Conservation (phyloP, 805 yeast species). For the Lipomyces chichibuensis region DNA sequence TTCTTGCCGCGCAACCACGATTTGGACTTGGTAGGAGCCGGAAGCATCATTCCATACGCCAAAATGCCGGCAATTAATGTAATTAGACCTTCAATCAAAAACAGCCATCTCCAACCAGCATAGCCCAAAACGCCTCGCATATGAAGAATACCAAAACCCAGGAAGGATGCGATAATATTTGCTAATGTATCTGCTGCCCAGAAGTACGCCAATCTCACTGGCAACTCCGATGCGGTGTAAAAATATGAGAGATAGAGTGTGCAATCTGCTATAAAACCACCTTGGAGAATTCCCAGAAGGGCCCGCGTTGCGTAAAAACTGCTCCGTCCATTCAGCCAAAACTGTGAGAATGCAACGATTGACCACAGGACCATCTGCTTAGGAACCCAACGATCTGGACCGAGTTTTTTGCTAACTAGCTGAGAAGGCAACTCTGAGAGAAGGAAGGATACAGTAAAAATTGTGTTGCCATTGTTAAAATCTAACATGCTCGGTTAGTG, state of each 20-base stretch:
- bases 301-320: constrained; percentile 56
- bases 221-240: constrained; percentile 57
- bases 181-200: constrained; percentile 57
- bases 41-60: constrained; percentile 56
- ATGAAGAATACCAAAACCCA: constrained; percentile 56
- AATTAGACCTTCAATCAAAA: constrained; percentile 60
- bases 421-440: constrained; percentile 67
- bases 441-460: constrained; percentile 56
- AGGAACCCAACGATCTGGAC: constrained; percentile 65
- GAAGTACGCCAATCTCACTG: constrained; percentile 58
- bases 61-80: constrained; percentile 59
- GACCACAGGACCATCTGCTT: constrained; percentile 58
- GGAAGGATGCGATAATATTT: constrained; percentile 48
- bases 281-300: constrained; percentile 58
- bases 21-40: constrained; percentile 57
- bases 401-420: constrained; percentile 60
- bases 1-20: constrained; percentile 53
- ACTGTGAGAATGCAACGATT: constrained; percentile 56
- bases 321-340: constrained; percentile 46
- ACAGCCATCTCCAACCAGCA: constrained; percentile 65
- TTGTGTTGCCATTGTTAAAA: constrained; percentile 59
- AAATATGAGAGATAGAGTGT: constrained; percentile 64
- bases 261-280: constrained; percentile 64
- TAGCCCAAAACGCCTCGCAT: constrained; percentile 50
- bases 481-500: constrained; percentile 45